These are phyloP conservation scores for Podospora bellae-mahoneyi DNA, from an alignment of 495 filamentous ascomycete genomes.

Conservation along the genomic window DNA sequence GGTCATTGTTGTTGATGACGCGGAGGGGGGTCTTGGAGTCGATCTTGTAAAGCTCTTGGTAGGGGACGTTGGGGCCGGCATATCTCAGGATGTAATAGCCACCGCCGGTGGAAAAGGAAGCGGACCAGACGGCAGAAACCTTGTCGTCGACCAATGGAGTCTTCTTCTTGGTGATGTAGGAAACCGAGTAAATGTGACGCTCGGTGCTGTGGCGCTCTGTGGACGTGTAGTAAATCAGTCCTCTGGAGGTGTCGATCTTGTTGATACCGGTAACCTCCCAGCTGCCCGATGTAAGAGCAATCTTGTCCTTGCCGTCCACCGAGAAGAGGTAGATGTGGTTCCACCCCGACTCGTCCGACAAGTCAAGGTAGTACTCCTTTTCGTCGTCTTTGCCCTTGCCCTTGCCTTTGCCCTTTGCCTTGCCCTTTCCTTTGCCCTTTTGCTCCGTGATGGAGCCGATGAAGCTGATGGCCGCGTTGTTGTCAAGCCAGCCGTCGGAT, in stretches of 20 bases:
- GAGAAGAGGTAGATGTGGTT: conserved; percentile 55
- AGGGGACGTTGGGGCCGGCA: conserved; percentile 53
- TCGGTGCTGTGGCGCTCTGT: conserved; percentile 55
- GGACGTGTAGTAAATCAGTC: conserved; percentile 53
- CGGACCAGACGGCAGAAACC: conserved; percentile 48
- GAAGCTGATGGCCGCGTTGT: conserved; percentile 48
- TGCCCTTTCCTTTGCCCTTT: conserved; percentile 5
- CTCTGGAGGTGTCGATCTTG: conserved; percentile 48
- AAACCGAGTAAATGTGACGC: conserved; percentile 53
- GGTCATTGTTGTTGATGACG: conserved; percentile 50
- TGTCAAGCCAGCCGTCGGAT: conserved; percentile 57
- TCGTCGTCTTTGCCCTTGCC: conserved; percentile 17
- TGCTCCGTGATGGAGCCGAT: conserved; percentile 31
- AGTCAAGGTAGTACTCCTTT: conserved; percentile 49
- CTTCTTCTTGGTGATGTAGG: conserved; percentile 42
- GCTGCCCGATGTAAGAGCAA: conserved; percentile 50
- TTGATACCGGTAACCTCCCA: conserved; percentile 54
- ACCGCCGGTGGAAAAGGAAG: conserved; percentile 51
- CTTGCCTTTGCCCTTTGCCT: conserved; percentile 15
- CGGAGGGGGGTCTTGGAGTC: conserved; percentile 44
- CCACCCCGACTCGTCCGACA: conserved; percentile 55
- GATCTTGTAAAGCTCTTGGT: conserved; percentile 52
- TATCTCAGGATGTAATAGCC: conserved; percentile 57
- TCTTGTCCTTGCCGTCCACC: conserved; percentile 42
- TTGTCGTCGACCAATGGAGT: conserved; percentile 51